These are phyloP conservation scores for Aspergillus bertholletiae DNA, from an alignment of 495 filamentous ascomycete species.

Conservation along the genomic window DNA sequence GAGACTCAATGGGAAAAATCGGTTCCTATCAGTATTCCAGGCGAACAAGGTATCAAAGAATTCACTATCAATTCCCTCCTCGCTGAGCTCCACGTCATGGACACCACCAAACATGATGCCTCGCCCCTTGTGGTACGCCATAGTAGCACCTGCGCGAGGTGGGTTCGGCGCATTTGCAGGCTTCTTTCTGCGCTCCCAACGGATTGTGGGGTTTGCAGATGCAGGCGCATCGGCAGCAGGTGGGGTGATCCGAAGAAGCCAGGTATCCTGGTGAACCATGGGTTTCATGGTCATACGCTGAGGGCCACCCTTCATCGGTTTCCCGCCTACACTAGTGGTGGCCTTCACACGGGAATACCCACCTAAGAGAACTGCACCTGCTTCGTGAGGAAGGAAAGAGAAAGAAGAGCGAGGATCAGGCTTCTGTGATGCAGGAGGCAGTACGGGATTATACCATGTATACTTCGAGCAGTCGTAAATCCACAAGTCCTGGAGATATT, in stretches of 20 bases:
- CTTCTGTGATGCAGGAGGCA: slow-evolving; percentile 73
- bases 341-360: slow-evolving; percentile 90
- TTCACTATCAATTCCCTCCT: slow-evolving; percentile 93
- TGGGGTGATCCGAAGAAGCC: slow-evolving; percentile 80
- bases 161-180: slow-evolving; percentile 87
- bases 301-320: slow-evolving; percentile 59
- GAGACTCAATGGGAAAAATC: slow-evolving; percentile 82
- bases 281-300: slow-evolving; percentile 74
- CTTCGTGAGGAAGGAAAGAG: slow-evolving; percentile 83
- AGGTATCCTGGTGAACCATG: slow-evolving; percentile 88
- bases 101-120: slow-evolving; percentile 94
- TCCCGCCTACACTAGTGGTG: slow-evolving; percentile 41
- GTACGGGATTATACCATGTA: slow-evolving; percentile 68
- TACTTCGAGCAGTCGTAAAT: slow-evolving; percentile 68
- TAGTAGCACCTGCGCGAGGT: slow-evolving; percentile 78
- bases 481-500: slow-evolving; percentile 74
- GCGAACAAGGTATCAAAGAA: slow-evolving; percentile 89
- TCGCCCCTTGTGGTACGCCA: slow-evolving; percentile 87
- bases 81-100: slow-evolving; percentile 87
- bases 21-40: slow-evolving; percentile 91
- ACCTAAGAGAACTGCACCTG: slow-evolving; percentile 83
- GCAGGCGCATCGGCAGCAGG: slow-evolving; percentile 59
- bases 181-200: slow-evolving; percentile 92
- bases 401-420: slow-evolving; percentile 90
- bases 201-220: slow-evolving; percentile 61